phyloP scores from a whole-genome alignment of 768 basidiomycete species.

The Pulveroboletus sp. region DNA sequence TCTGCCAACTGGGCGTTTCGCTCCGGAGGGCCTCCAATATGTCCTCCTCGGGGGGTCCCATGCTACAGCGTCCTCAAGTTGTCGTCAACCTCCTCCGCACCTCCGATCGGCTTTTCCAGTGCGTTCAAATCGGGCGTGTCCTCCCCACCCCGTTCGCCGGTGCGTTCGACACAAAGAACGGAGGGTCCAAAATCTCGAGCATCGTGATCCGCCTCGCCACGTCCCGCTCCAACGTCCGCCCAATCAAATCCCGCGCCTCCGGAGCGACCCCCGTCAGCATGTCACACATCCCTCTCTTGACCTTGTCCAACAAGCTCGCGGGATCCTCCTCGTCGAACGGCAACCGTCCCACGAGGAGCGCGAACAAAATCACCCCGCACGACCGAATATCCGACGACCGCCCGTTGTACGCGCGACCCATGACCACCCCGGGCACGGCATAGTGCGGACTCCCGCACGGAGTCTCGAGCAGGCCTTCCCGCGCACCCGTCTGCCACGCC shows the following conservation, averaged over 20 bases:
- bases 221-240: slow-evolving; percentile 76
- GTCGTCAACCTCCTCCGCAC: slow-evolving; percentile 73
- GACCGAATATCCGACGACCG: slow-evolving; percentile 94
- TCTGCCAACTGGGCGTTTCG: slow-evolving; percentile 82
- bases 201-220: slow-evolving; percentile 76
- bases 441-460: slow-evolving; percentile 96
- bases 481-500: slow-evolving; percentile 71
- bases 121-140: slow-evolving; percentile 58
- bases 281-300: slow-evolving; percentile 66
- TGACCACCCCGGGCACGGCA: slow-evolving; percentile 87
- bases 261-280: slow-evolving; percentile 71
- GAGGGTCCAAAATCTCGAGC: slow-evolving; percentile 72
- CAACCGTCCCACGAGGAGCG: slow-evolving; percentile 80
- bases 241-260: slow-evolving; percentile 71
- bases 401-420: slow-evolving; percentile 80
- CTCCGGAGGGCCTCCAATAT: slow-evolving; percentile 66
- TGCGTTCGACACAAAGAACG: slow-evolving; percentile 63
- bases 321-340: slow-evolving; percentile 93
- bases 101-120: slow-evolving; percentile 66
- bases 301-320: slow-evolving; percentile 71
- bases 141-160: slow-evolving; percentile 41
- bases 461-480: slow-evolving; percentile 61
- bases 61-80: slow-evolving; percentile 94
- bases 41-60: slow-evolving; percentile 65
- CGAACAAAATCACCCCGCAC: slow-evolving; percentile 89